Evolutionary conservation across 768 basidiomycete species (phyloP).

Genomic region (Lactarius psammicola): DNA sequence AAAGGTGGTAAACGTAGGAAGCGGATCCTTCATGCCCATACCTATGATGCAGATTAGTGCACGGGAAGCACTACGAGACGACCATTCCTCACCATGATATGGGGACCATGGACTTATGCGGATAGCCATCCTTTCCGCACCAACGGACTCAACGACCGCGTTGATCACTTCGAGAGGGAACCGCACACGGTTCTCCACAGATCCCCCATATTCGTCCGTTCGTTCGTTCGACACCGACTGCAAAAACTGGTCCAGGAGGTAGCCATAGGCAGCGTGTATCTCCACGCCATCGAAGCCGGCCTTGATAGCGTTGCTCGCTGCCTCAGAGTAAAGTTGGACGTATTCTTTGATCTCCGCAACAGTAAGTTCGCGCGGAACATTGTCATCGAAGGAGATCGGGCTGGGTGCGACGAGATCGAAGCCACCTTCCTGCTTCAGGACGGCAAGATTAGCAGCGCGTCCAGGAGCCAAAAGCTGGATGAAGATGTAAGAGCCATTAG

Average conservation of each 20-base stretch:
- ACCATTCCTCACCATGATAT: slow-evolving; percentile 30
- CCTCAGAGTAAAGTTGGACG: slow-evolving; percentile 32
- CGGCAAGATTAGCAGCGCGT: slow-evolving; percentile 38
- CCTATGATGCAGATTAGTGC: neutral
- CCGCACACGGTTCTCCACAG: slow-evolving; percentile 43
- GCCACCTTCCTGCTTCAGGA: slow-evolving; percentile 40
- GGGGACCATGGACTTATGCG: slow-evolving; percentile 39
- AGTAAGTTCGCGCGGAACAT: slow-evolving; percentile 32
- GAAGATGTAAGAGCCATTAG: slow-evolving; percentile 50
- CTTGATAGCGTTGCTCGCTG: slow-evolving; percentile 39
- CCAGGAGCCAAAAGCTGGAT: slow-evolving; percentile 60
- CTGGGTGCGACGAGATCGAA: slow-evolving; percentile 30
- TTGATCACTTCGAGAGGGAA: slow-evolving; percentile 43
- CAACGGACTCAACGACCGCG: slow-evolving; percentile 39
- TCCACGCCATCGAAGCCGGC: slow-evolving; percentile 47
- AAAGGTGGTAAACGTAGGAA: slow-evolving; percentile 11
- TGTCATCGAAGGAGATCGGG: slow-evolving; percentile 39
- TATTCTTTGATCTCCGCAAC: slow-evolving; percentile 32
- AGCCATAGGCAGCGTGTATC: slow-evolving; percentile 34
- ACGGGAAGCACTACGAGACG: neutral
- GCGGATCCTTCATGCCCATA: slow-evolving; percentile 22
- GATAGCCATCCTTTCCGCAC: slow-evolving; percentile 40
- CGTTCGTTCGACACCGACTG: slow-evolving; percentile 40
- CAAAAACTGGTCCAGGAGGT: slow-evolving; percentile 40
- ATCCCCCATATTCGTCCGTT: slow-evolving; percentile 48